phyloP scores from a whole-genome alignment of 164 flowering plant genomes.

The Kingdonia uniflora region DNA sequence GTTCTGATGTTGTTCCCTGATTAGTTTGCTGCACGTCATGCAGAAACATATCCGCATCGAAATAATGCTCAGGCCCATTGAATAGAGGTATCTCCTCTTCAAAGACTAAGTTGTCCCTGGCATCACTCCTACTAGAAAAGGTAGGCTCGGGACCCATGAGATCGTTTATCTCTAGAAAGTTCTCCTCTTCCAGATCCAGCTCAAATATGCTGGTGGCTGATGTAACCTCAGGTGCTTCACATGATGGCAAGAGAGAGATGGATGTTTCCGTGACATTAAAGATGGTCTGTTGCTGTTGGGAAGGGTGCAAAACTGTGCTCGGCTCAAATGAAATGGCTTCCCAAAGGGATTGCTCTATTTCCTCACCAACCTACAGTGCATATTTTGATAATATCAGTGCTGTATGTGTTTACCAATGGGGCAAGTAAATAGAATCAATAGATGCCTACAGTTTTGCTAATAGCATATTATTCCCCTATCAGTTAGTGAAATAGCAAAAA shows the following conservation, averaged over 20 bases:
- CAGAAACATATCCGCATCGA: slow-evolving; percentile 50
- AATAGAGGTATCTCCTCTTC: slow-evolving; percentile 34
- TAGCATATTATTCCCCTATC: too few species aligned
- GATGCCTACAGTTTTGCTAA: too few species aligned
- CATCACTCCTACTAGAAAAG: slow-evolving; percentile 3
- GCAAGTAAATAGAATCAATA: too few species aligned
- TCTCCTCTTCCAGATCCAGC: slow-evolving; percentile 28
- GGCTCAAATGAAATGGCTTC: slow-evolving; percentile 19
- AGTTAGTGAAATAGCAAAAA: too few species aligned
- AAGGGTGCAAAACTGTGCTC: slow-evolving; percentile 8
- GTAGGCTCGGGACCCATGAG: slow-evolving; percentile 38
- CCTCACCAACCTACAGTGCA: slow-evolving; percentile 24
- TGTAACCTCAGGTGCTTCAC: slow-evolving; percentile 36
- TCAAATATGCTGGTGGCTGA: slow-evolving; percentile 19
- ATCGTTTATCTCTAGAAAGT: slow-evolving; percentile 76
- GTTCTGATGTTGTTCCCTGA: slow-evolving; percentile 9
- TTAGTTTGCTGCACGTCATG: slow-evolving; percentile 26
- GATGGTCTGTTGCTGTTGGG: slow-evolving; percentile 11
- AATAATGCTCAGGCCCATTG: slow-evolving; percentile 38
- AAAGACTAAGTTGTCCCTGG: slow-evolving; percentile 13
- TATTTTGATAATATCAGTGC: background rate
- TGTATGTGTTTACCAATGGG: too few species aligned
- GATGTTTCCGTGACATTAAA: slow-evolving; percentile 12
- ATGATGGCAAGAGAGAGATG: slow-evolving; percentile 1
- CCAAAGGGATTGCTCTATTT: slow-evolving; percentile 19